Base-by-base conservation (phyloP, 495 filamentous ascomycete genomes). In the Penicillium paradoxum region DNA sequence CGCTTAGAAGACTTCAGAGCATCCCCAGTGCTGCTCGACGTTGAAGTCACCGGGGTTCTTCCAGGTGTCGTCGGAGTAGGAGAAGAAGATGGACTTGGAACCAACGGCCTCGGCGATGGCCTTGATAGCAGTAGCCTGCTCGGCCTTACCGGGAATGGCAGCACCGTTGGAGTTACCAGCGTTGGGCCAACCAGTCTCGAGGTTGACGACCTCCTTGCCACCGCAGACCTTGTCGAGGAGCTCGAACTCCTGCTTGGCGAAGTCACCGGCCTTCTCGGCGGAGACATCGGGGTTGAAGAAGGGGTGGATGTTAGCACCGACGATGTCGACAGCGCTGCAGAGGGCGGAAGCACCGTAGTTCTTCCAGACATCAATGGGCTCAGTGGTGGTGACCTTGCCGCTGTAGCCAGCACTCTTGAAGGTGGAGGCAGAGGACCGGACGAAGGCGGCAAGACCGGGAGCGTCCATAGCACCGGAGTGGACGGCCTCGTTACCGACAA, bases 111-210 rank as follows among this genome's bases (percentile, higher is more conserved):
- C 60, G 54, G 75, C 58, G 57, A 96, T 90, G 25, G 75, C 72
- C 51, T 75, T 58, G 65, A 97, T 78, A 56, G 92, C 92, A n/a
- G 62, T 63, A 51, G 66, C 63, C 79, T 97, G 92, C 73, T 93
- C 70, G 13, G 56, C 9, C 1, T 34, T n/a, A 49, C 87, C 83
- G 41, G 90, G 82, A 56, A 86, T 72, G 29, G 90, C 91, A 13
- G 55, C 68, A 52, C 90, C 90, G 68, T 91, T 90, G 65, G 79
- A 55, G 14, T 67, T 51, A 63, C 92, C 91, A 13, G 61, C 54
- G 38, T 70, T 85, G 58, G 92, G 92, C 92, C 92, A 97, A 62
- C 92, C 92, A 32, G 87, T 88, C 83, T 97, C 92, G 49, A 95
- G 76, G 74, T 91, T 87, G 69, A 86, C 79, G 49, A 80, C 86